phyloP scores from a whole-genome alignment of 176 grass and related monocot genomes.

The Aegilops sharonensis region DNA sequence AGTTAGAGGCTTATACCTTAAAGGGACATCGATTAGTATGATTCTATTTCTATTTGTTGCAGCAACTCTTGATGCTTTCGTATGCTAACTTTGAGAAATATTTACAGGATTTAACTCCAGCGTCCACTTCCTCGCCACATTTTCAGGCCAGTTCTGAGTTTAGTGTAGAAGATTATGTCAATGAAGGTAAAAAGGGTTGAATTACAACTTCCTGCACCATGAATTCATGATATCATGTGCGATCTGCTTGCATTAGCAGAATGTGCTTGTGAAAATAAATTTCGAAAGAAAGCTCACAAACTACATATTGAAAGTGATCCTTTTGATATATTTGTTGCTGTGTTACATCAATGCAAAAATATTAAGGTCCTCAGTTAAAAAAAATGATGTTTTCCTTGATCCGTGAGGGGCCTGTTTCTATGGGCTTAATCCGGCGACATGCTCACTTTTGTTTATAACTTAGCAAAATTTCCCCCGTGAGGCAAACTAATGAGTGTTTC shows the following conservation, averaged over 20 bases:
- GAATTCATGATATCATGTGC: background rate
- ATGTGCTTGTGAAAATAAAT: background rate
- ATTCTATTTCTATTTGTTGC: background rate
- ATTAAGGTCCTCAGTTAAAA: background rate
- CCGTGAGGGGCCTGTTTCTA: background rate
- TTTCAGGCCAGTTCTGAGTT: constrained; percentile 38
- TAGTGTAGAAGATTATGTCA: constrained; percentile 29
- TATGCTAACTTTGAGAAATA: background rate
- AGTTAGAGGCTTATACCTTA: background rate
- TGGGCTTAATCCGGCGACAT: too few relatives aligned
- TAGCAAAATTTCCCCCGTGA: background rate
- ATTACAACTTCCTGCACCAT: background rate
- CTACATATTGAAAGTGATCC: background rate
- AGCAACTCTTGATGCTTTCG: background rate
- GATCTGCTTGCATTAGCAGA: background rate
- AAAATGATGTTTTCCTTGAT: background rate
- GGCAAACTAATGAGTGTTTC: background rate
- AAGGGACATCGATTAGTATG: background rate
- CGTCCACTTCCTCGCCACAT: constrained; percentile 33
- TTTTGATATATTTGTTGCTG: background rate
- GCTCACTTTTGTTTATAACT: background rate
- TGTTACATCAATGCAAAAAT: background rate
- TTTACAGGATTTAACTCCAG: constrained; percentile 28
- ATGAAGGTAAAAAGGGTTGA: constrained; percentile 39
- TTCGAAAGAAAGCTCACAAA: background rate